A percentile compares a stretch with the other conserved stretches of the same genome.
phyloP scores from a whole-genome alignment of 179 eudicot genomes.

The Gypsophila paniculata region DNA sequence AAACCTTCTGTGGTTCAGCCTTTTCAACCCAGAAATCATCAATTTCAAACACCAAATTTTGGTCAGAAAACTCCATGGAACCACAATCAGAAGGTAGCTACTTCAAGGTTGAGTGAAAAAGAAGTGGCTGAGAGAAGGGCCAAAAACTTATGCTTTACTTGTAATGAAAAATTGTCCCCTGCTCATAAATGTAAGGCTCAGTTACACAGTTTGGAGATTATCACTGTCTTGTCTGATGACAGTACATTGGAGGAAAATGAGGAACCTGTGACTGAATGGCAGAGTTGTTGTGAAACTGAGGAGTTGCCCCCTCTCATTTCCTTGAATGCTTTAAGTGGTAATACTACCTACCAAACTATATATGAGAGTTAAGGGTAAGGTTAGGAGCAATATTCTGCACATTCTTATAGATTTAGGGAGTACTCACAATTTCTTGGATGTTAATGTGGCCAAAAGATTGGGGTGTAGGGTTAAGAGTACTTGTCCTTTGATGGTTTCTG shows the following conservation, averaged over 20 bases:
- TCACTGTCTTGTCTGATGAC: not conserved
- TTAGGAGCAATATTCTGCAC: not conserved
- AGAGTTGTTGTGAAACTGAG: no score
- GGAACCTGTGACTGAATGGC: no score
- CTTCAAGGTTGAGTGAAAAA: not conserved
- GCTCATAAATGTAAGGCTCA: conserved; percentile 10
- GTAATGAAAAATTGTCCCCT: not conserved
- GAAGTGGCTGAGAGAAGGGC: not conserved
- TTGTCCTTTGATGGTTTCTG: not conserved
- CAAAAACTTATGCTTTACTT: not conserved
- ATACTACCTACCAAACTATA: no score
- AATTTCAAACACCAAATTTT: no score
- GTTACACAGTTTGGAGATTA: not conserved
- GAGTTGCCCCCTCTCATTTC: no score
- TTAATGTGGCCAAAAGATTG: not conserved
- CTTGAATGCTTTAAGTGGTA: no score
- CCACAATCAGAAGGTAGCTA: not conserved
- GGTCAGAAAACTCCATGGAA: no score
- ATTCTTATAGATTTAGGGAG: not conserved
- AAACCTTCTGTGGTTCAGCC: no score
- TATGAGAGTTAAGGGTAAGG: no score
- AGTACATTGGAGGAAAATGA: no score
- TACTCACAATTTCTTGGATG: not conserved
- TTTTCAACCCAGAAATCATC: no score
- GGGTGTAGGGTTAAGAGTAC: not conserved